Base-by-base conservation (phyloP, 1,284 basidiomycete species). In the Puccinia horiana region DNA sequence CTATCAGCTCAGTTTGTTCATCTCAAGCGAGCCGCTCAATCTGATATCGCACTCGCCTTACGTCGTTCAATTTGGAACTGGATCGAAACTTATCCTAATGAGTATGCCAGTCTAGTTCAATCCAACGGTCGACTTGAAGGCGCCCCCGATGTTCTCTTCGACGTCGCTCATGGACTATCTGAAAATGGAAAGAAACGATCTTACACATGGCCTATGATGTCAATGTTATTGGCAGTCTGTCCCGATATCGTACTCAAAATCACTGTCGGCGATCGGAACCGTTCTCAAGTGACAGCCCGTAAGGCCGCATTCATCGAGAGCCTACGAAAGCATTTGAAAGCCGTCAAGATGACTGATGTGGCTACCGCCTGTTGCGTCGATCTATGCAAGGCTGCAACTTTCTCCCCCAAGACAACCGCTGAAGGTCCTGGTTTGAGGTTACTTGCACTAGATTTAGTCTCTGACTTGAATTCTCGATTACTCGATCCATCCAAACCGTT, bases 11-110 rank as follows among this genome's bases (percentile, higher is more conserved):
- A 94, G 2, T 91, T 97, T 69, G 90, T 96, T 23, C 93, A 93
- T 86, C 92, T 97, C 90, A 92, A 91, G 84, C 90, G 90, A 61
- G 91, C 93, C 52, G 91, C 92, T 0, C 93, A 94, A 85, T 88
- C 90, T 4, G 91, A 92, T 0, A 89, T 95, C 47, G 92, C 94
- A 0, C 88, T 91, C 8, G 91, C 92, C 26, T 89, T 98, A 47
- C 91, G 94, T 20, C 90, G 91, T 49, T 93, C 93, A 0, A 89
- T 97, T 42, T 96, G 95, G 94, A 94, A 93, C 83, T 98, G 94
- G 94, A 92, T 97, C 73, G 92, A 93, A 70, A 89, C 91, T 20
- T 93, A 92, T 85, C 93, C 94, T 0, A 88, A 89, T 16, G 94
- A 98, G 85, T 97, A 92, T 86, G 92, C 92, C 75, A 91, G 92